These are phyloP conservation scores for Hymenoscyphus occultus DNA, from an alignment of 2,329 filamentous ascomycete genomes.

Conservation along the genomic window DNA sequence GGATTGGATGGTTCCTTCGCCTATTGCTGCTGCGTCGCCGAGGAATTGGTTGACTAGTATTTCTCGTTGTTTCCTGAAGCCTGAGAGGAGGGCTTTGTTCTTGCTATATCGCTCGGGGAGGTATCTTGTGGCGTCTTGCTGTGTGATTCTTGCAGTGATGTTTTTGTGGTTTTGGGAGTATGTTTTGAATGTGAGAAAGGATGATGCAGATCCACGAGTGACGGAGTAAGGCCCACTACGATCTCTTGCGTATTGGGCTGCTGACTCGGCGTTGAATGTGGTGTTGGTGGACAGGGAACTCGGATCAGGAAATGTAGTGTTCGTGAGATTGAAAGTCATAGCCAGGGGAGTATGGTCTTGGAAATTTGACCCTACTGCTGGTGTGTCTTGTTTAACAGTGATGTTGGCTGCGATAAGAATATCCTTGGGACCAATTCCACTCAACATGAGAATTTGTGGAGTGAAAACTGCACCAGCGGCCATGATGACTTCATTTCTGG, in stretches of 20 bases:
- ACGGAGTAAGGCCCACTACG: slow-evolving; percentile 8
- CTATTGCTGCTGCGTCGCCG: slow-evolving; percentile 6
- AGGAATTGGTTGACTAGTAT: slow-evolving; percentile 9
- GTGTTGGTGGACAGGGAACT: slow-evolving; percentile 5
- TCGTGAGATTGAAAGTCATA: slow-evolving; percentile 11
- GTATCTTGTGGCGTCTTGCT: slow-evolving; percentile 5
- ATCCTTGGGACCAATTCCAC: slow-evolving; percentile 12
- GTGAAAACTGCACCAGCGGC: slow-evolving; percentile 13
- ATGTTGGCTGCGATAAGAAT: slow-evolving; percentile 12
- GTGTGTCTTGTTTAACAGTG: slow-evolving; percentile 10
- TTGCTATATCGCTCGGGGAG: slow-evolving; percentile 9
- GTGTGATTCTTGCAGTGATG: slow-evolving; percentile 8
- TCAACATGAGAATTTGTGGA: slow-evolving; percentile 12
- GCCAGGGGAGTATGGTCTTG: slow-evolving; percentile 5
- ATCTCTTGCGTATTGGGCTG: neutral
- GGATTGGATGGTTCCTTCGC: slow-evolving; percentile 9
- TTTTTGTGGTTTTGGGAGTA: slow-evolving; percentile 6
- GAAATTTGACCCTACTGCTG: slow-evolving; percentile 12
- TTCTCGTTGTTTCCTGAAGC: slow-evolving; percentile 11
- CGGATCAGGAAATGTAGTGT: slow-evolving; percentile 6
- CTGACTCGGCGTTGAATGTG: slow-evolving; percentile 10
- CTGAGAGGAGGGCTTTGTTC: slow-evolving; percentile 5
- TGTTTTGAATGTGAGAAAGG: slow-evolving; percentile 9
- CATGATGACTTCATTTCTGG: slow-evolving; percentile 11
- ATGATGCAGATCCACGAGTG: slow-evolving; percentile 3